Percentiles rank a stretch among this genome's conserved stretches.
Evolutionary conservation across 2,329 filamentous ascomycete genomes (phyloP).

Genomic region (Penicillium psychrosexuale): DNA sequence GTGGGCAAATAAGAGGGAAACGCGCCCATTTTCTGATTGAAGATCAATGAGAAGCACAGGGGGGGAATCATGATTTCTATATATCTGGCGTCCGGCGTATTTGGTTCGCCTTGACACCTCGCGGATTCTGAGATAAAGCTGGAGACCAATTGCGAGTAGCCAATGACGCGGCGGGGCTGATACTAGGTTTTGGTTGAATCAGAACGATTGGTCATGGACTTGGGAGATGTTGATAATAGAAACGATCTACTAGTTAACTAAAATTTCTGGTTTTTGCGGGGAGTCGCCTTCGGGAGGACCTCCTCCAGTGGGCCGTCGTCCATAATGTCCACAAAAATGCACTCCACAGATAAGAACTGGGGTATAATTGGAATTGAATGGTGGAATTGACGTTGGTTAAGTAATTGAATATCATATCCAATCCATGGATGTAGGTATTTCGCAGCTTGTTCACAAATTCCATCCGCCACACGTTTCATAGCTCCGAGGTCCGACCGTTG

Average conservation of each 20-base stretch:
- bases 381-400: not conserved
- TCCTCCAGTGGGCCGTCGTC: slow-evolving; percentile 23
- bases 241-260: slow-evolving; percentile 10
- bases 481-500: not conserved
- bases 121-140: slow-evolving; percentile 21
- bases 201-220: slow-evolving; percentile 19
- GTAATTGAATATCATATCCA: not conserved
- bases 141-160: slow-evolving; percentile 6
- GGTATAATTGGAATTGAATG: not conserved
- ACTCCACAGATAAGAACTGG: slow-evolving; percentile 9
- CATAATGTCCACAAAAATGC: not conserved
- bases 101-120: slow-evolving; percentile 7
- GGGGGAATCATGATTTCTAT: slow-evolving; percentile 13
- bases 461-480: not conserved
- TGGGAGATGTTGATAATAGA: slow-evolving; percentile 17
- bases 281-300: slow-evolving; percentile 28
- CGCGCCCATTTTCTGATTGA: slow-evolving; percentile 28
- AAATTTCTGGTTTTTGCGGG: slow-evolving; percentile 20
- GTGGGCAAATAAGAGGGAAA: slow-evolving; percentile 13
- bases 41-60: not conserved
- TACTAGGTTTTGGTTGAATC: slow-evolving; percentile 5
- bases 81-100: slow-evolving; percentile 6
- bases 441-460: not conserved
- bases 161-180: slow-evolving; percentile 12
- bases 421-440: no score